Base-by-base conservation (phyloP, 1,284 basidiomycete species). In the Sanghuangporus weigelae region DNA sequence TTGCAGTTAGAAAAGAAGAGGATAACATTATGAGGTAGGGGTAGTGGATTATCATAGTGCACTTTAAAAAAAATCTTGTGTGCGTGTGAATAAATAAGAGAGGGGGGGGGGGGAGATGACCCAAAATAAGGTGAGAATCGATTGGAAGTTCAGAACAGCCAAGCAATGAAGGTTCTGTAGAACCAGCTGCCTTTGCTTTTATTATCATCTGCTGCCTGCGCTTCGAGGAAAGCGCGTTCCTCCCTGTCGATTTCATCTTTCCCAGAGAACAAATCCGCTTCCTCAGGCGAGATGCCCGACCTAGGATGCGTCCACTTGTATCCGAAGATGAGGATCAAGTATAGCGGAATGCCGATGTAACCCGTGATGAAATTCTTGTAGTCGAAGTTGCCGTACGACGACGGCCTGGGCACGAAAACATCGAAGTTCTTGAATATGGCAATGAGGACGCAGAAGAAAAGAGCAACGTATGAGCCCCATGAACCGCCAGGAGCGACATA, bases 401-500 rank as follows among this genome's bases (percentile, higher is more conserved):
- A 48, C 10, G 62, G 46, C 10, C 21, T 56, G 38, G 44, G 31
- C 19, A 72, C 78, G 65, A 69, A 80, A 71, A 86, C 89, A 66
- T 90, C 78, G 72, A 91, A 92, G 14, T 81, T 81, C 73, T 83
- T 84, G 78, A 91, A 90, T 49, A 91, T 66, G 7, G 83, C 83
- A 69, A 91, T 84, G 66, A 89, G 76, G 2, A 67, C 75, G 4
- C 88, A 89, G 50, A 78, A 73, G 42, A 82, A 72, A 36, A 92
- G 73, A 39, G 84, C 85, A 69, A 87, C 81, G 80, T 82, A 87
- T 39, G 81, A 81, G 10, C 84, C 84, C 70, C 75, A 86, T 12
- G 84, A 84, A 71, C 87, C 85, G 71, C 85, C 81, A 2, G 85
- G 85, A 6, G 89, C 87, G 70, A 83, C 84, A 75, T 87, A 93